A percentile compares a stretch with the other conserved stretches of the same genome.
Evolutionary conservation across 2,329 filamentous ascomycete genomes (phyloP).

Genomic region (Fusarium floridanum): DNA sequence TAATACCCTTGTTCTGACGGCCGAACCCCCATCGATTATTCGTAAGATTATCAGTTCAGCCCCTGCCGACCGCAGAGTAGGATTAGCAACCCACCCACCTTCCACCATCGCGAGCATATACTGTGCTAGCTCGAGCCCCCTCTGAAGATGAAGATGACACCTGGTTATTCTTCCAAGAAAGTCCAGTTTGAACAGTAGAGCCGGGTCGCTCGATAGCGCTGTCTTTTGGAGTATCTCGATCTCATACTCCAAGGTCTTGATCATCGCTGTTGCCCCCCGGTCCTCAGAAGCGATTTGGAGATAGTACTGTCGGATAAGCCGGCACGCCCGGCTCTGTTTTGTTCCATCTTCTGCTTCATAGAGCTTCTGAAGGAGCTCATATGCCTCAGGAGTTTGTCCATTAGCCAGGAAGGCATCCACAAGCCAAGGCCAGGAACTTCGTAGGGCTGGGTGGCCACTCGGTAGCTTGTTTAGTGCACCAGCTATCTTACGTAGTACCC

Average conservation of each 20-base stretch:
- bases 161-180: background rate
- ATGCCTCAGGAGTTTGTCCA: background rate
- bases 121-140: background rate
- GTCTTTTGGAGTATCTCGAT: background rate
- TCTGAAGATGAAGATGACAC: background rate
- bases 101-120: background rate
- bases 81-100: background rate
- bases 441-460: background rate
- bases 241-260: background rate
- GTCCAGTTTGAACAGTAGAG: background rate
- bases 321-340: background rate
- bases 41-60: background rate
- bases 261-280: background rate
- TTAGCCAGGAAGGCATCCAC: background rate
- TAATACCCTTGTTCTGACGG: background rate
- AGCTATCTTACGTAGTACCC: background rate
- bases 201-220: background rate
- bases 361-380: background rate
- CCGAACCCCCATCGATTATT: background rate
- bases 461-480: background rate
- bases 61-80: background rate
- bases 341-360: background rate
- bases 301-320: background rate
- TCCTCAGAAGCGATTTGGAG: background rate
- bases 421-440: background rate